Percentiles rank a stretch among this genome's conserved stretches.
Evolutionary conservation across 225 moss, liverwort and hornwort genomes (phyloP).

Genomic region (Polytrichum commune): DNA sequence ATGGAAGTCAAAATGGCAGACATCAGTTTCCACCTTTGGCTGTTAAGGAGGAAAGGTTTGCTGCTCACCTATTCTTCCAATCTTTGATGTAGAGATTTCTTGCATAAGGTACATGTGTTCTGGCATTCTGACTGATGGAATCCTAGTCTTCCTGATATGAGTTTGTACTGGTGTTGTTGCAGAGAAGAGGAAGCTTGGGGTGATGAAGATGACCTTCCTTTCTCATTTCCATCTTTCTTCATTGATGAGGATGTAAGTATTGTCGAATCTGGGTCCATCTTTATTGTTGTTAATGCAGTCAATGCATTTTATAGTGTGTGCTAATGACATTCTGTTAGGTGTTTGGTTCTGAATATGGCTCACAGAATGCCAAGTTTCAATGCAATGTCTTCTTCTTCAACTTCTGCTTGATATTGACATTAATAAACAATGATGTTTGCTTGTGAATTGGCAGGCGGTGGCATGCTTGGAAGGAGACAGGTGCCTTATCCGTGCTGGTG

Average conservation of each 20-base stretch:
- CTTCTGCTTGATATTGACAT: not conserved
- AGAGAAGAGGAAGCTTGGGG: conserved; percentile 62
- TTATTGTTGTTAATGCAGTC: too few species aligned
- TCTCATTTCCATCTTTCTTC: conserved; percentile 89
- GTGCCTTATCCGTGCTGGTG: conserved; percentile 80
- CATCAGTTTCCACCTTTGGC: conserved; percentile 12
- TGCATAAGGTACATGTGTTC: not conserved
- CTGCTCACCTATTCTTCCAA: not conserved
- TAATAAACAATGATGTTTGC: not conserved
- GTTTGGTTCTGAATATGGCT: not conserved
- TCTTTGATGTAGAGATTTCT: not conserved
- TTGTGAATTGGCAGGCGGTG: conserved; percentile 65
- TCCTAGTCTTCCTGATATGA: not conserved
- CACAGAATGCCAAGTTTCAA: not conserved
- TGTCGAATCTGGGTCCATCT: too few species aligned
- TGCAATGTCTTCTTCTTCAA: not conserved
- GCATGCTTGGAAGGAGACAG: conserved; percentile 79
- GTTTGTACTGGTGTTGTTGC: conserved; percentile 20
- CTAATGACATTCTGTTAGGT: too few species aligned
- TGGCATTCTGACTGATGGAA: not conserved
- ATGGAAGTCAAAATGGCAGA: conserved; percentile 21
- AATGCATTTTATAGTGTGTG: too few species aligned
- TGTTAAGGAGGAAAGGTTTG: conserved; percentile 48
- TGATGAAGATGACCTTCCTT: conserved; percentile 53
- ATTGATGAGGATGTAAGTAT: conserved; percentile 86